Evolutionary conservation across 2,329 filamentous ascomycete species (phyloP).

Genomic region (Colletotrichum eremochloae): DNA sequence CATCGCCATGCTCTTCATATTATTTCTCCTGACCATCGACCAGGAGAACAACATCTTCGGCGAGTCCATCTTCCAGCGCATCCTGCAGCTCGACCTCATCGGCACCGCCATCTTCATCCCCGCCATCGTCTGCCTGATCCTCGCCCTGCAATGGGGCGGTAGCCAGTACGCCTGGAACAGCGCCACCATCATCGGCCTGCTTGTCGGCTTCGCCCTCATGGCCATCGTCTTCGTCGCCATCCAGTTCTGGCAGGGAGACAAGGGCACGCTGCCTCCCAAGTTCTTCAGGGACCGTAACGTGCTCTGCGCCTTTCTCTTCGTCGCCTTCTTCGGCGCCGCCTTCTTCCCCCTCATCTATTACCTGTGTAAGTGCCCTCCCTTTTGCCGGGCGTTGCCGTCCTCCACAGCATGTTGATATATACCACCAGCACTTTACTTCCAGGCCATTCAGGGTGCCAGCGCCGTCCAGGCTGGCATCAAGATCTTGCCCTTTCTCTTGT

Average conservation of each 20-base stretch:
- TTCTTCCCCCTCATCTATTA: constrained; percentile 69
- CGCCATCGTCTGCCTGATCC: constrained; percentile 64
- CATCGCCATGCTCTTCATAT: constrained; percentile 61
- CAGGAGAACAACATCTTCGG: constrained; percentile 49
- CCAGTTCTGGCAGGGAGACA: constrained; percentile 60
- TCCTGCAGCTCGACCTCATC: constrained; percentile 67
- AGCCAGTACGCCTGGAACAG: constrained; percentile 64
- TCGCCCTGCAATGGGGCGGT: constrained; percentile 71
- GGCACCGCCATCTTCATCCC: constrained; percentile 66
- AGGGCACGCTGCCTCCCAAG: constrained; percentile 62
- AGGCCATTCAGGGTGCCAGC: constrained; percentile 65
- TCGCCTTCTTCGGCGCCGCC: constrained; percentile 62
- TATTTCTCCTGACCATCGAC: constrained; percentile 58
- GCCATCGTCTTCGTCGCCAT: constrained; percentile 61
- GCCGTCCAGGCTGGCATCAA: constrained; percentile 68
- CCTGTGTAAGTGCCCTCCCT: constrained; percentile 55
- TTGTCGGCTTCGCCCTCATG: constrained; percentile 63
- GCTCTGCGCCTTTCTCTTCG: constrained; percentile 56
- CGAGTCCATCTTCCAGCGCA: constrained; percentile 52
- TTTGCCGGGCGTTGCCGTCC: neutral
- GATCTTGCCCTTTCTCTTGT: constrained; percentile 65
- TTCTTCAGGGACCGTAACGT: constrained; percentile 62
- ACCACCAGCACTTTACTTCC: constrained; percentile 63
- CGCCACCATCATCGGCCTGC: constrained; percentile 63
- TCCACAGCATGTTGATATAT: constrained; percentile 11